A percentile compares a stretch with the other conserved stretches of the same genome.
phyloP scores from a whole-genome alignment of 768 basidiomycete species.

The Lentinula sp. region DNA sequence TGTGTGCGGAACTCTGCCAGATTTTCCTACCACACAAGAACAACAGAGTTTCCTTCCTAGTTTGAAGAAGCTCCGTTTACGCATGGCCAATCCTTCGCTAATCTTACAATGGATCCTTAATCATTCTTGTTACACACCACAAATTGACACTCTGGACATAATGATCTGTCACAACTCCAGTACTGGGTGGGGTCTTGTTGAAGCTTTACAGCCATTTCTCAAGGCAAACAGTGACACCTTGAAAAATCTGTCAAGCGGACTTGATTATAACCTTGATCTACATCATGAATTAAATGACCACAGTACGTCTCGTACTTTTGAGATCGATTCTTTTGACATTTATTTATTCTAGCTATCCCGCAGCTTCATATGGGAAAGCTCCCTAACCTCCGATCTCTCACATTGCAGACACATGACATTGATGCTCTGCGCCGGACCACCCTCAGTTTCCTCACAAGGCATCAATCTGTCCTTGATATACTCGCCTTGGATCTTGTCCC shows the following conservation, averaged over 20 bases:
- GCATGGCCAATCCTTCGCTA: slow-evolving; percentile 3
- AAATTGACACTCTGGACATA: slow-evolving; percentile 1
- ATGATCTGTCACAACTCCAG: background rate
- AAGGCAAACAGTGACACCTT: slow-evolving; percentile 1
- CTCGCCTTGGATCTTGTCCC: background rate
- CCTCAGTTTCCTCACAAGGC: background rate
- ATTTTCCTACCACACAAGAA: background rate
- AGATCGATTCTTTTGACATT: background rate
- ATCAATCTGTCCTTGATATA: background rate
- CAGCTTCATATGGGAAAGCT: background rate
- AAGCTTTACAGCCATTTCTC: background rate
- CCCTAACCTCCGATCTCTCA: slow-evolving; percentile 1
- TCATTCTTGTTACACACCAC: background rate
- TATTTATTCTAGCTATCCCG: background rate
- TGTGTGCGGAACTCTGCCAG: background rate
- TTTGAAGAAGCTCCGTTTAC: background rate
- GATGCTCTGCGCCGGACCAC: background rate
- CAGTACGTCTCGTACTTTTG: background rate
- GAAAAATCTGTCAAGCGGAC: background rate
- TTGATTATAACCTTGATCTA: background rate
- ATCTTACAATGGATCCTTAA: background rate
- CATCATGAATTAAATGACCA: background rate
- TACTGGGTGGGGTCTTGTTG: slow-evolving; percentile 3
- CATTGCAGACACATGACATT: background rate
- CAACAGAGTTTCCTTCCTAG: background rate